Conservation (phyloP, 305 asterid genomes). For the Lippia alba region DNA sequence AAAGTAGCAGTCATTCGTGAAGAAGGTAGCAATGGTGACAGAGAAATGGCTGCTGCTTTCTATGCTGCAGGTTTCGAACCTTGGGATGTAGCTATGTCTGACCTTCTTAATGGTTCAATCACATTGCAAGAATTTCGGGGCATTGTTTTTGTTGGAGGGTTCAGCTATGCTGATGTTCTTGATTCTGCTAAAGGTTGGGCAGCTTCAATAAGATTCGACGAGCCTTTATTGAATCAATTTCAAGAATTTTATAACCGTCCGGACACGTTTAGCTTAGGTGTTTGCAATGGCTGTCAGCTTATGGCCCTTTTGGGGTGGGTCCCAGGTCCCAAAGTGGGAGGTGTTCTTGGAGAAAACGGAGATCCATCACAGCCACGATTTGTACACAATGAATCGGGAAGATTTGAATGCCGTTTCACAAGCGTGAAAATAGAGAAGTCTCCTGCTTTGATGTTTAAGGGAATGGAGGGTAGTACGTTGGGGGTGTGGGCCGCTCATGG, state of each 20-base stretch:
- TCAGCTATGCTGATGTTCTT: slow-evolving; percentile 96
- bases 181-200: slow-evolving; percentile 99
- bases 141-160: slow-evolving; percentile 89
- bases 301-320: slow-evolving; percentile 98
- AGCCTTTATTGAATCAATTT: slow-evolving; percentile 73
- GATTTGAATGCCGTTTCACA: slow-evolving; percentile 89
- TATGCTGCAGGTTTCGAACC: slow-evolving; percentile 89
- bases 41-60: slow-evolving; percentile 96
- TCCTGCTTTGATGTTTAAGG: slow-evolving; percentile 81
- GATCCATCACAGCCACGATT: slow-evolving; percentile 95
- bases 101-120: slow-evolving; percentile 68
- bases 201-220: slow-evolving; percentile 81
- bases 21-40: slow-evolving; percentile 96
- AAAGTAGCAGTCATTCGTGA: slow-evolving; percentile 87
- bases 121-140: slow-evolving; percentile 67
- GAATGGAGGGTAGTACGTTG: slow-evolving; percentile 89
- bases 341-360: slow-evolving; percentile 64
- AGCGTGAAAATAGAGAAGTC: slow-evolving; percentile 79
- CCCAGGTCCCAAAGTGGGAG: slow-evolving; percentile 84
- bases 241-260: slow-evolving; percentile 77
- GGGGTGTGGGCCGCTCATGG: slow-evolving; percentile 99
- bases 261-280: slow-evolving; percentile 92
- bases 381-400: slow-evolving; percentile 83
- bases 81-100: slow-evolving; percentile 94
- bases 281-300: slow-evolving; percentile 95